Conservation (phyloP, 2,329 filamentous ascomycete genomes). For the Verticillium klebahnii region DNA sequence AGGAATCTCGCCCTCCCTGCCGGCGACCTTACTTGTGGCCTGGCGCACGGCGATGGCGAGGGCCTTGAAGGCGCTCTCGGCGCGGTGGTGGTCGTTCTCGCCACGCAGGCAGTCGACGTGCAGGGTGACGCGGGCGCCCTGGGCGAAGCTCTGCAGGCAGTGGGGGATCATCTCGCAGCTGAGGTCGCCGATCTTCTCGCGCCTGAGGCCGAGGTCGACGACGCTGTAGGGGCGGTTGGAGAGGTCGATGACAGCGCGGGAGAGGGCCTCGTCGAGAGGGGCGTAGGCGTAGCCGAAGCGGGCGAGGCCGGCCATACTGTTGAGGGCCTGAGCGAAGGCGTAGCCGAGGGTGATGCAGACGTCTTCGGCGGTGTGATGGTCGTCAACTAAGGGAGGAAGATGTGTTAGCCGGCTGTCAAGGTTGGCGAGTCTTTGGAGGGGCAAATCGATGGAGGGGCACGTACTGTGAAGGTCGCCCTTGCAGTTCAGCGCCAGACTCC, state of each 20-base stretch:
- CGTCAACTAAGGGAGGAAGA: conserved; percentile 63
- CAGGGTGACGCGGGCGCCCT: conserved; percentile 84
- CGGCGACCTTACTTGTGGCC: conserved; percentile 70
- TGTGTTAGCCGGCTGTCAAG: background rate
- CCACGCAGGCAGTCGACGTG: conserved; percentile 91
- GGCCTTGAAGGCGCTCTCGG: conserved; percentile 97
- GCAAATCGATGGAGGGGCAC: conserved; percentile 23
- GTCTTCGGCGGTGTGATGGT: conserved; percentile 98
- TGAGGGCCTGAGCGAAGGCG: conserved; percentile 78
- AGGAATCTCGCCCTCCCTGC: conserved; percentile 85
- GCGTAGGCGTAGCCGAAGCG: conserved; percentile 91
- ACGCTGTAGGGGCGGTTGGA: conserved; percentile 87
- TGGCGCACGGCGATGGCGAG: conserved; percentile 78
- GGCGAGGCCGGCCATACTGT: conserved; percentile 72
- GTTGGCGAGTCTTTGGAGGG: background rate
- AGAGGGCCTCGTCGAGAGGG: conserved; percentile 92
- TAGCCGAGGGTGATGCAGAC: conserved; percentile 85
- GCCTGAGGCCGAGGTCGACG: conserved; percentile 75
- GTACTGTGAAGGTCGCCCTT: conserved; percentile 87
- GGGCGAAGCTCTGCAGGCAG: conserved; percentile 89
- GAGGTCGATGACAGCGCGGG: conserved; percentile 88
- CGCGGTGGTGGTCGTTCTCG: conserved; percentile 91
- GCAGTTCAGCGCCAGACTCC: conserved; percentile 80
- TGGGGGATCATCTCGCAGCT: conserved; percentile 97
- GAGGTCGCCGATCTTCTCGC: conserved; percentile 91